A percentile compares a stretch with the other conserved stretches of the same genome.
Conservation (phyloP, 805 yeast species). For the Ogataea methanolica region DNA sequence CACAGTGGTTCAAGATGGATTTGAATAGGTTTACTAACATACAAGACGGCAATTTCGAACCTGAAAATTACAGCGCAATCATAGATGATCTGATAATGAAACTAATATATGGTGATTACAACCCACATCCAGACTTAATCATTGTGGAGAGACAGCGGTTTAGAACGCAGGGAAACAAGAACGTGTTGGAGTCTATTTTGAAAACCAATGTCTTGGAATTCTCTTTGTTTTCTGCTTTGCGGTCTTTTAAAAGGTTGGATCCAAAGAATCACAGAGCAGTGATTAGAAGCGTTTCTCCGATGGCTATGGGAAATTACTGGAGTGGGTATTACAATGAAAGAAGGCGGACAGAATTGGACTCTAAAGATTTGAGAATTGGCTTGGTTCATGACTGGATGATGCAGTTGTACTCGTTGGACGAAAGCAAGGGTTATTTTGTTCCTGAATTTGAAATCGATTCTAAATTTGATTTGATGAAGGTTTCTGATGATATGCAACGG, state of each 20-base stretch:
- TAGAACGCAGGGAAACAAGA: slow-evolving; percentile 42
- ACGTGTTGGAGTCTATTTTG: slow-evolving; percentile 46
- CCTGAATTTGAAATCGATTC: neutral
- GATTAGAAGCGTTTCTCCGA: slow-evolving; percentile 23
- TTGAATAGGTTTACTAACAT: slow-evolving; percentile 19
- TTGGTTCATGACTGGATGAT: slow-evolving; percentile 26
- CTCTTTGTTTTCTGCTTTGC: slow-evolving; percentile 32
- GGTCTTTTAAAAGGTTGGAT: slow-evolving; percentile 8
- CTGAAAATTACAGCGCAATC: slow-evolving; percentile 24
- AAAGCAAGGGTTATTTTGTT: neutral
- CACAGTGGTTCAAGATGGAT: slow-evolving; percentile 32
- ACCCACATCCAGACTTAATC: slow-evolving; percentile 33
- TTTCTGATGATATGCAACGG: neutral
- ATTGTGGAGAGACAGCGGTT: slow-evolving; percentile 55
- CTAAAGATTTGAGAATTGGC: slow-evolving; percentile 23
- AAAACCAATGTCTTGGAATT: slow-evolving; percentile 52
- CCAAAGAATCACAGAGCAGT: slow-evolving; percentile 6
- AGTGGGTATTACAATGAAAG: slow-evolving; percentile 2
- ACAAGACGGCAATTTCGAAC: slow-evolving; percentile 20
- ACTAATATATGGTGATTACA: slow-evolving; percentile 10
- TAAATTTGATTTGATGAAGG: neutral
- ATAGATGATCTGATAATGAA: slow-evolving; percentile 15
- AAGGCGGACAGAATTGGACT: slow-evolving; percentile 3
- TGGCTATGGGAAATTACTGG: slow-evolving; percentile 31
- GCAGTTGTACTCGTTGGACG: slow-evolving; percentile 1